Evolutionary conservation across 1,284 basidiomycete species (phyloP).

Genomic region (Trametes polyzona): DNA sequence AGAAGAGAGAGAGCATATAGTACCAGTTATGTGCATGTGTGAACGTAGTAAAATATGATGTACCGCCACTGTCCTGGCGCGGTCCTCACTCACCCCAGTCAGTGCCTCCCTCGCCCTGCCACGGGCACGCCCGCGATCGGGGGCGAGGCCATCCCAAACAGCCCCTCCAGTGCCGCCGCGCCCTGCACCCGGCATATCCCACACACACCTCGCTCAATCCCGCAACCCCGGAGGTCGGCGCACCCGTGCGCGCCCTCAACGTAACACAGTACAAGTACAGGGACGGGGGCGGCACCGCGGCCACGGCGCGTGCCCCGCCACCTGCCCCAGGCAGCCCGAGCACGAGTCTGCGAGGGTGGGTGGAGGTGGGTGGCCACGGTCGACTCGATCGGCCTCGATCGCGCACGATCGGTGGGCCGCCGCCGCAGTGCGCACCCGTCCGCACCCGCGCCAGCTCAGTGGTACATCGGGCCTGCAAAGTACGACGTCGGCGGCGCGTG

Average conservation of each 20-base stretch:
- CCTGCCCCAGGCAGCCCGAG: background rate
- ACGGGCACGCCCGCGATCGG: background rate
- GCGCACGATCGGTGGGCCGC: background rate
- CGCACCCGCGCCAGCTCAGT: background rate
- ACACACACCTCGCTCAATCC: too few relatives aligned
- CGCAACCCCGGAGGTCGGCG: background rate
- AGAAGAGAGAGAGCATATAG: background rate
- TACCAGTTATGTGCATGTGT: background rate
- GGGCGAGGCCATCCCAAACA: too few relatives aligned
- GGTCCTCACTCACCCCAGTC: too few relatives aligned
- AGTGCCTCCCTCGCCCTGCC: background rate
- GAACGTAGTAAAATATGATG: slow-evolving; percentile 4
- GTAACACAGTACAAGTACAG: slow-evolving; percentile 6
- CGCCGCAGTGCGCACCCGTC: background rate
- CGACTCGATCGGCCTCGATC: slow-evolving; percentile 8
- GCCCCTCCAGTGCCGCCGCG: too few relatives aligned
- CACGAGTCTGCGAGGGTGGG: background rate
- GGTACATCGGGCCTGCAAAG: slow-evolving; percentile 14
- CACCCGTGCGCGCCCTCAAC: background rate
- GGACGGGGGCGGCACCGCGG: too few relatives aligned
- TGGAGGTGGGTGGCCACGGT: too few relatives aligned
- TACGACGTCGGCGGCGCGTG: slow-evolving; percentile 12
- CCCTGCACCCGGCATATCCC: too few relatives aligned
- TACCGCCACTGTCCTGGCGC: too few relatives aligned
- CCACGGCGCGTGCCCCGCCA: background rate